Conservation (phyloP, 805 yeast genomes). For the Kodamaea hsintzibuensis region DNA sequence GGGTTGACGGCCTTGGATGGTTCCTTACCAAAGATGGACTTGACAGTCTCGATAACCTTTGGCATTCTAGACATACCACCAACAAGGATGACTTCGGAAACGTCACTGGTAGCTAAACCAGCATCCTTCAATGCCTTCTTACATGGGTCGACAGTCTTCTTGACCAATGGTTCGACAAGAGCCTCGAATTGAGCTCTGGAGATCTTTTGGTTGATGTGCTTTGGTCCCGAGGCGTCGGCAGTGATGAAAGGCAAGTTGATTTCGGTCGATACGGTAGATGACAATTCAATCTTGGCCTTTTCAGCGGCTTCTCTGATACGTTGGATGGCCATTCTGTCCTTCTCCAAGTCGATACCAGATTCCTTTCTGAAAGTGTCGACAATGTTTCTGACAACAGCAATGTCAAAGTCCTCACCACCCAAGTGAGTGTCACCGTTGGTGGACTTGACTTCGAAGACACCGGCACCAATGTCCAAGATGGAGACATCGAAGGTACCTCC, state of each 20-base stretch:
- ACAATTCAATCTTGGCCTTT: conserved; percentile 85
- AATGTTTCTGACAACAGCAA: conserved; percentile 79
- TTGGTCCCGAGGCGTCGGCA: conserved; percentile 81
- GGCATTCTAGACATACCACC: conserved; percentile 96
- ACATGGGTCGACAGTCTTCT: conserved; percentile 73
- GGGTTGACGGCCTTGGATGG: conserved; percentile 95
- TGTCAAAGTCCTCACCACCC: conserved; percentile 93
- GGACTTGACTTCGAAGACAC: conserved; percentile 96
- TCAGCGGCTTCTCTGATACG: conserved; percentile 87
- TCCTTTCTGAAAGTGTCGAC: conserved; percentile 78
- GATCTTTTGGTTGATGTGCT: conserved; percentile 71
- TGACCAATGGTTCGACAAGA: conserved; percentile 66
- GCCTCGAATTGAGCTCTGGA: conserved; percentile 68
- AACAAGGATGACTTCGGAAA: conserved; percentile 80
- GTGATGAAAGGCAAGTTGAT: conserved; percentile 85
- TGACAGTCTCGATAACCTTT: conserved; percentile 76
- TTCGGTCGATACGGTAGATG: conserved; percentile 69
- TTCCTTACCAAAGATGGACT: conserved; percentile 72
- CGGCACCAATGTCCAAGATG: conserved; percentile 93
- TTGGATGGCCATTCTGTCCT: conserved; percentile 77
- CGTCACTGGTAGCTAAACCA: conserved; percentile 59
- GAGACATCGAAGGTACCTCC: conserved; percentile 99
- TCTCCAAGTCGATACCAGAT: conserved; percentile 61
- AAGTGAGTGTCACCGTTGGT: conserved; percentile 95
- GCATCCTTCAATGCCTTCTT: conserved; percentile 85